Evolutionary conservation across 129 eudicot genomes (phyloP).

Genomic region (Flaveria brownii): DNA sequence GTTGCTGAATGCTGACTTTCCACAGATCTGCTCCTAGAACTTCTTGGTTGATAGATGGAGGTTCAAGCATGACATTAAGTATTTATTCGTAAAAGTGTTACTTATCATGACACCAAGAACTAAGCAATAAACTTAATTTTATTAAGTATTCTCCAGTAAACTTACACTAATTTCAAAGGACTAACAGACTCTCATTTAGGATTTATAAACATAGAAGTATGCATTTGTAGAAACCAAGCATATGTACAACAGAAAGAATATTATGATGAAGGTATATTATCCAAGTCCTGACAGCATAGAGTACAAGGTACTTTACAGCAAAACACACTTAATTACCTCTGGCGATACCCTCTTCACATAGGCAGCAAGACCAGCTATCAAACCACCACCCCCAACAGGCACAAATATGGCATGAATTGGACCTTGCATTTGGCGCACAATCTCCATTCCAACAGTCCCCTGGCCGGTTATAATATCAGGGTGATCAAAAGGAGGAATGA

Average conservation of each 20-base stretch:
- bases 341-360: conserved; percentile 84
- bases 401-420: conserved; percentile 90
- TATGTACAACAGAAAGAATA: background rate
- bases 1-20: background rate
- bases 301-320: background rate
- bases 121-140: too few species aligned
- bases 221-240: background rate
- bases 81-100: too few species aligned
- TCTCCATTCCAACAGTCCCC: conserved; percentile 93
- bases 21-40: background rate
- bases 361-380: conserved; percentile 95
- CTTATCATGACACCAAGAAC: too few species aligned
- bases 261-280: background rate
- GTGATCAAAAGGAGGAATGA: conserved; percentile 86
- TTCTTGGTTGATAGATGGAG: too few species aligned
- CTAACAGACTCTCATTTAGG: background rate
- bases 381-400: conserved; percentile 98
- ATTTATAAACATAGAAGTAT: background rate
- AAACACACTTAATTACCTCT: conserved; percentile 37
- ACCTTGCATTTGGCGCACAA: conserved; percentile 65
- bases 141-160: background rate
- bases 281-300: background rate
- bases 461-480: conserved; percentile 83
- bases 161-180: background rate
- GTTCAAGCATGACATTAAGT: too few species aligned